Evolutionary conservation across 2,329 filamentous ascomycete genomes (phyloP), one percentile per base, ranked within the genome.

Genomic region (Alternaria sp.): DNA sequence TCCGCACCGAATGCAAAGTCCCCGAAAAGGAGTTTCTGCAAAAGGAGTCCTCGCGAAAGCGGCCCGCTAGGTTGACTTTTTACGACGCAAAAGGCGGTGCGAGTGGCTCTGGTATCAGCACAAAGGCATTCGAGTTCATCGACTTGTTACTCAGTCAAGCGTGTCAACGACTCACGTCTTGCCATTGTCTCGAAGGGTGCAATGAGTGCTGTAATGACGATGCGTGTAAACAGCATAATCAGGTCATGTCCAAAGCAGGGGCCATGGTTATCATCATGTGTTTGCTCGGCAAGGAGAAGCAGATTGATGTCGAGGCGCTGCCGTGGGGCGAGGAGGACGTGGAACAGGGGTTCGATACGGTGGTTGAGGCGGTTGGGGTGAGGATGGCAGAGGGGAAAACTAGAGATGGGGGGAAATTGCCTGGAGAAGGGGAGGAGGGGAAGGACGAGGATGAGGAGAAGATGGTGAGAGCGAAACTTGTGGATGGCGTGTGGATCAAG

Each of bases 81-180:
- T 99, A 98, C 78, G 95, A 98, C 74, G 90, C 92, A 3, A 97
- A 96, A 77, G 95, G 95, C 7, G 94, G 94, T 0, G 85, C 90
- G 0, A 85, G 86, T 41, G 94, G 94, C 0, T 90, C 87, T 0
- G 95, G 95, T 0, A 96, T 97, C 67, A 92, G 90, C 61, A 91
- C 90, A 37, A 97, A 97, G 74, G 94, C 93, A 0, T 98, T 98
- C 71, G 94, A 98, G 70, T 96, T 96, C 71, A 83, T 97, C 21
- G 92, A 97, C 70, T 75, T 90, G 33, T 80, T 98, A 33, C 83
- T 98, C 1, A 80, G 81, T 21, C 89, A 93, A 72, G 94, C 93
- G 0, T 84, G 95, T 36, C 83, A 86, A 56, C 83, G 95, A 7
- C 88, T 98, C 5, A 88, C 91, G 71, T 83, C 81, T 1, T 99